Conservation (phyloP, 2,329 filamentous ascomycete genomes). For the Whalleya microplaca region DNA sequence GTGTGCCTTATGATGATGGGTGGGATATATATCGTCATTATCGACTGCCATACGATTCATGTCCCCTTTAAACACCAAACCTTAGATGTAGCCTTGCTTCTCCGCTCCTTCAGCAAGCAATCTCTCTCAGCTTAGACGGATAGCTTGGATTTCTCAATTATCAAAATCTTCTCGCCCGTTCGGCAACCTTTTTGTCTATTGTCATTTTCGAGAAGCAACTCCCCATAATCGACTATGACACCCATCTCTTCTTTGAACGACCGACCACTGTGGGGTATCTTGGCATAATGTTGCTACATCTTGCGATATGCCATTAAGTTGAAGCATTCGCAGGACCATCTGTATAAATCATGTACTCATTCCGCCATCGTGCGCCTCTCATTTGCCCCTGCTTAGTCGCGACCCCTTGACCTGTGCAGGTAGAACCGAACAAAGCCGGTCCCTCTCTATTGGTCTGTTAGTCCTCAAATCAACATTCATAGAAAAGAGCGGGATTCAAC, state of each 20-base stretch:
- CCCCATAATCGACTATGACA: conserved; percentile 6
- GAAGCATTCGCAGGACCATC: conserved; percentile 22
- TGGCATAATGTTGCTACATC: conserved; percentile 18
- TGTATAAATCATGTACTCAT: conserved; percentile 31
- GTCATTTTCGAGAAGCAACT: conserved; percentile 13
- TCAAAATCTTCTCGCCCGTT: conserved; percentile 2
- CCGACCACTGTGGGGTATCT: conserved; percentile 26
- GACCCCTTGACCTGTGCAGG: conserved; percentile 61
- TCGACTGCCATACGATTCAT: neutral
- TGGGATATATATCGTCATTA: neutral
- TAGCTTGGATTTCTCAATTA: conserved; percentile 1
- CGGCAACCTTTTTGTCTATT: neutral
- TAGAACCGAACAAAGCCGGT: conserved; percentile 54
- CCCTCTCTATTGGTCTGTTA: conserved; percentile 51
- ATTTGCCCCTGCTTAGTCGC: conserved; percentile 38
- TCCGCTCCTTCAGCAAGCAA: neutral
- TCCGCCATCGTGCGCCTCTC: conserved; percentile 24
- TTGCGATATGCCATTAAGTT: conserved; percentile 20
- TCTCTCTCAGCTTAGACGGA: neutral
- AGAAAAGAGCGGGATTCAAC: conserved; percentile 39
- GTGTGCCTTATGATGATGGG: neutral
- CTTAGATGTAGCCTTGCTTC: neutral
- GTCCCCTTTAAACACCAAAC: neutral
- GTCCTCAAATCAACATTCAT: conserved; percentile 20
- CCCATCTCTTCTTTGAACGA: conserved; percentile 11